Conservation (phyloP, 176 grass and related monocot species). For the Oryza australiensis region DNA sequence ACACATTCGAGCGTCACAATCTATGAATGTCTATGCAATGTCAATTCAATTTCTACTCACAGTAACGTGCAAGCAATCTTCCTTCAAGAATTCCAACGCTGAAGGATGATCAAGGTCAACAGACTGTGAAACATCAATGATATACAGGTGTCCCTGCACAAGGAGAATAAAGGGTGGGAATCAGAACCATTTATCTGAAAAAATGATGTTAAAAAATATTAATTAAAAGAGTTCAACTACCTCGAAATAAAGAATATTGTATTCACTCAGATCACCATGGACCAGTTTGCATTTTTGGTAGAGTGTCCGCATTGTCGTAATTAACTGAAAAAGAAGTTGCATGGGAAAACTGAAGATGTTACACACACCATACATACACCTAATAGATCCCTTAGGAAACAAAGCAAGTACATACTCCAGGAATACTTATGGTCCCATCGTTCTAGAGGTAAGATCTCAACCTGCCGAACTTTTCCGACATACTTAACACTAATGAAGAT, state of each 20-base stretch:
- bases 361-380: background rate
- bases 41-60: constrained; percentile 49
- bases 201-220: constrained; percentile 18
- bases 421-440: background rate
- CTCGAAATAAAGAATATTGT: constrained; percentile 99
- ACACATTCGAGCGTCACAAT: background rate
- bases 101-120: constrained; percentile 93
- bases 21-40: background rate
- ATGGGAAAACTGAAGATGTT: constrained; percentile 22
- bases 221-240: constrained; percentile 41
- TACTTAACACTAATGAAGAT: background rate
- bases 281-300: constrained; percentile 98
- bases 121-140: constrained; percentile 98
- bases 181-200: constrained; percentile 1
- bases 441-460: background rate
- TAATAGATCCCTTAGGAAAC: background rate
- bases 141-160: constrained; percentile 87
- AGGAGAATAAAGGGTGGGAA: background rate
- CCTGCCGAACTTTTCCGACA: background rate
- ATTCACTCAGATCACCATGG: constrained; percentile 98
- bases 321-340: constrained; percentile 61
- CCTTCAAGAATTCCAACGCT: constrained; percentile 86
- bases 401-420: background rate
- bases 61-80: constrained; percentile 97
- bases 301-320: constrained; percentile 81